Evolutionary conservation across 176 grass and related monocot genomes (phyloP).

Genomic region (Microstegium vimineum): DNA sequence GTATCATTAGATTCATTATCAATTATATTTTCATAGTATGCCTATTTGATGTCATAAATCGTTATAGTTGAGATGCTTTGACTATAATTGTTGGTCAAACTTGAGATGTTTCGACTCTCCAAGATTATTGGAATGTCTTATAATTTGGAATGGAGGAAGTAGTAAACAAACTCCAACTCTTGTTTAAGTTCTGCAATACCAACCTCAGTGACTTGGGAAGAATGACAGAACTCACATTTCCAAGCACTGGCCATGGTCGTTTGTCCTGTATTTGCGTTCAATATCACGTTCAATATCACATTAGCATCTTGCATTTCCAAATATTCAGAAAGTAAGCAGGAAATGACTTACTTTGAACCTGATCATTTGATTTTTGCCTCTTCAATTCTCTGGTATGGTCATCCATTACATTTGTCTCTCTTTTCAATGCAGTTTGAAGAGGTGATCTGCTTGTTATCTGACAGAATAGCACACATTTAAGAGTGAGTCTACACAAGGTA

Average conservation of each 20-base stretch:
- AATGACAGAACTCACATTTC: conserved; percentile 79
- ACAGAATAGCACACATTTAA: background rate
- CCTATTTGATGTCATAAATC: no score
- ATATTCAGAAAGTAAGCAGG: background rate
- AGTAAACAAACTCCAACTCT: conserved; percentile 6
- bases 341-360: conserved; percentile 36
- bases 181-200: conserved; percentile 1
- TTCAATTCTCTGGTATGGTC: conserved; percentile 51
- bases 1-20: no score
- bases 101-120: no score
- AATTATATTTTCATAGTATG: no score
- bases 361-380: conserved; percentile 51
- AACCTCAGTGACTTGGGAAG: conserved; percentile 55
- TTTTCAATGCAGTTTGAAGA: conserved; percentile 37
- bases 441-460: conserved; percentile 51
- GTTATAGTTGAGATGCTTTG: no score
- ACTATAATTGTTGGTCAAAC: no score
- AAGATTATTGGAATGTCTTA: no score
- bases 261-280: conserved; percentile 33
- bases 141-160: no score
- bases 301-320: background rate
- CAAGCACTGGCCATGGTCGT: conserved; percentile 12
- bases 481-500: background rate
- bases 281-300: background rate
- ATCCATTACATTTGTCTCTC: conserved; percentile 28